Conservation (phyloP, 768 basidiomycete genomes). For the Russula foetens region DNA sequence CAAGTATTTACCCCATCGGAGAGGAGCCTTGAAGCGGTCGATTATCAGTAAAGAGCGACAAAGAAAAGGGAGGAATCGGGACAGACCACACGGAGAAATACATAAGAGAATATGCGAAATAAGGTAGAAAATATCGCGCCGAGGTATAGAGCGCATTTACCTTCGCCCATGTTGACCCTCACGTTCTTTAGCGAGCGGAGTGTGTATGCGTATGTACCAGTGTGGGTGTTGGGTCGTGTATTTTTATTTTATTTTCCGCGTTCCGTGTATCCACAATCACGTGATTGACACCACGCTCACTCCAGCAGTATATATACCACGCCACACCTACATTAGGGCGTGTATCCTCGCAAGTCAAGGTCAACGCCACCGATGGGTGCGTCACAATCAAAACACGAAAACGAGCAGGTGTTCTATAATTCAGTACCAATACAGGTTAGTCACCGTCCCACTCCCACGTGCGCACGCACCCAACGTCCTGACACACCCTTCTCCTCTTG, state of each 20-base stretch:
- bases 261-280: neutral
- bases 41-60: neutral
- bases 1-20: constrained; percentile 29
- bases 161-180: neutral
- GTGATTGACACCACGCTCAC: neutral
- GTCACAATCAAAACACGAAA: constrained; percentile 54
- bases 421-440: constrained; percentile 35
- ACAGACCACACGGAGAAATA: constrained; percentile 47
- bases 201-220: too few relatives aligned
- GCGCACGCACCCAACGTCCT: neutral
- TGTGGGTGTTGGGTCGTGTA: too few relatives aligned
- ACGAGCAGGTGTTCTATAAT: constrained; percentile 44
- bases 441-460: neutral
- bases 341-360: too few relatives aligned
- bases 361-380: constrained; percentile 45
- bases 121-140: constrained; percentile 25
- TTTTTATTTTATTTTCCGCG: too few relatives aligned
- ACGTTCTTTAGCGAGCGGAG: too few relatives aligned
- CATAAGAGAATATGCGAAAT: constrained; percentile 38
- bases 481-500: too few relatives aligned
- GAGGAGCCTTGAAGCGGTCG: neutral
- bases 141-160: constrained; percentile 12
- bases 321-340: too few relatives aligned
- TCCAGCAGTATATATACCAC: too few relatives aligned
- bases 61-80: constrained; percentile 18